These are phyloP conservation scores for Amanita pseudoporphyria DNA, from an alignment of 768 basidiomycete genomes.

Conservation along the genomic window DNA sequence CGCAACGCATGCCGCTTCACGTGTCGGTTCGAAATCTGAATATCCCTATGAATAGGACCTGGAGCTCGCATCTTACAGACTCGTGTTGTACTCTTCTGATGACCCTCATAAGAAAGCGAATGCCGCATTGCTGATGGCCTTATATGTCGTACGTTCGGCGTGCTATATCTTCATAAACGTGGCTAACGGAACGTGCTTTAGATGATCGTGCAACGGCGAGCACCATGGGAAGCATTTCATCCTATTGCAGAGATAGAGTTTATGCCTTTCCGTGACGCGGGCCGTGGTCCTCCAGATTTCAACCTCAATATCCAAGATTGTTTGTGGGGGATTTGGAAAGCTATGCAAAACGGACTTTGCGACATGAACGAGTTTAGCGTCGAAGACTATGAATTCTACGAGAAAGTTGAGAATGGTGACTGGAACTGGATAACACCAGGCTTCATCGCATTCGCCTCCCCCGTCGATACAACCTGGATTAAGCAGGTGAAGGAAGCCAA, in stretches of 20 bases:
- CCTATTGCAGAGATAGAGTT: conserved; percentile 90
- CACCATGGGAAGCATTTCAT: conserved; percentile 92
- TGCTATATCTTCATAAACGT: conserved; percentile 6
- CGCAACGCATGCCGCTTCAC: conserved; percentile 17
- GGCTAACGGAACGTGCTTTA: conserved; percentile 21
- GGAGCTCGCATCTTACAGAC: conserved; percentile 58
- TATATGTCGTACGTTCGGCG: conserved; percentile 68
- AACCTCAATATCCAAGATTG: conserved; percentile 91
- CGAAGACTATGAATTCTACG: conserved; percentile 89
- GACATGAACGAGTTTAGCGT: conserved; percentile 93
- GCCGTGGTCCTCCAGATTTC: conserved; percentile 86
- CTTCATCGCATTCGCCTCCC: conserved; percentile 92
- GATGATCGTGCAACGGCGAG: conserved; percentile 88
- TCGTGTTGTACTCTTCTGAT: conserved; percentile 83
- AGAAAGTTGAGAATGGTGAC: conserved; percentile 92
- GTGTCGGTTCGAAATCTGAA: conserved; percentile 15
- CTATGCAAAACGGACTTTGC: conserved; percentile 84
- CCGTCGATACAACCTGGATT: conserved; percentile 73
- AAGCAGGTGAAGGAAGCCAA: conserved; percentile 59
- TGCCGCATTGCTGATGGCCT: conserved; percentile 86
- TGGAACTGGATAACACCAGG: conserved; percentile 94
- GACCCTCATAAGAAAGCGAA: conserved; percentile 88
- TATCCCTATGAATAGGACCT: conserved; percentile 44
- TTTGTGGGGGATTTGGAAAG: conserved; percentile 81
- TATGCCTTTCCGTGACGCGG: conserved; percentile 94